Base-by-base conservation (phyloP, 306 rosid species). In the Sechiopsis laciniata region DNA sequence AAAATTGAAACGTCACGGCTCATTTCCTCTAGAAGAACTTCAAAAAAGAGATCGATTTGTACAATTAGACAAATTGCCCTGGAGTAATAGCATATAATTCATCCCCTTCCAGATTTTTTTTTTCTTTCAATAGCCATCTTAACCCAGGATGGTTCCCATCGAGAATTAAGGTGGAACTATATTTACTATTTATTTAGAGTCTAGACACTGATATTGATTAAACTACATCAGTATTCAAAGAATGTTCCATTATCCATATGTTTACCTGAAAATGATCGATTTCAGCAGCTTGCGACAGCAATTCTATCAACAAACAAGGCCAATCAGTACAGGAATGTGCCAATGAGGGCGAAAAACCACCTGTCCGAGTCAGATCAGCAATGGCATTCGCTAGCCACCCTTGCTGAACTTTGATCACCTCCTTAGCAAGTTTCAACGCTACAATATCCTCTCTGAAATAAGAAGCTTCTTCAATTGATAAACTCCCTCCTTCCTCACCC, bases 261-360 rank as follows among this genome's bases (percentile, higher is more conserved):
- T 46, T 42, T 79, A 94, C 99, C 97, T 89, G 99, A 74, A 95
- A 95, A 89, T 89, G 88, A 80, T 83, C 90, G 20, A 88, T 76
- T 83, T 95, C 97, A 64, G 97, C 97, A 57, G 95, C 95, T 55
- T 91, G 88, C 17, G 99, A 95, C 74, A 95, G 64, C 84, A 91
- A 75, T 75, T 95, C 99, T 79, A 95, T 26, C 83, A 95, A 71
- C 83, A 95, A 83, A 74, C 85, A 88, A 54, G 99, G 97, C 99
- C 99, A 95, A 70, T 95, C 95, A 11, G 99, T 89, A 54, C 80
- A 85, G 0, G 87, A 86, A 85, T 88, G 88, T 0, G 95, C 87
- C 73, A 95, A 79, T 32, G 91, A 85, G 85, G 95, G 73, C 1
- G 99, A 91, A 77, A 86, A 82, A 2, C 81, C 76, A 4, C 92